Conservation (phyloP, 106 monocot genomes). For the Phalaenopsis aphrodite region DNA sequence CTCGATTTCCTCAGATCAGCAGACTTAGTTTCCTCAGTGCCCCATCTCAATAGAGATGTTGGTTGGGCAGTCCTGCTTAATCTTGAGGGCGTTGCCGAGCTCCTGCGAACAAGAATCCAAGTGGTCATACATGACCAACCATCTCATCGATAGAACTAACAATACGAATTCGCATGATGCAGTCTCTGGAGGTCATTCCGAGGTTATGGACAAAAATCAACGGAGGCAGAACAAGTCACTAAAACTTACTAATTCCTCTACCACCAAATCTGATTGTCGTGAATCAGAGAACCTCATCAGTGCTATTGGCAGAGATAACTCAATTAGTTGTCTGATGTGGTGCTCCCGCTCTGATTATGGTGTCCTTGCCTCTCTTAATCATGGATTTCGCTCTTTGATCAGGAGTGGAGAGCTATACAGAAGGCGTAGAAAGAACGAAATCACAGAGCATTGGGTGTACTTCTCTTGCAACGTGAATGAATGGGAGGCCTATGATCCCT, state of each 20-base stretch:
- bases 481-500: slow-evolving; percentile 67
- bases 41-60: slow-evolving; percentile 30
- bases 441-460: slow-evolving; percentile 64
- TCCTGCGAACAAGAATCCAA: slow-evolving; percentile 64
- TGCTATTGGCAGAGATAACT: slow-evolving; percentile 43
- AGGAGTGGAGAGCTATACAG: slow-evolving; percentile 58
- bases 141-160: slow-evolving; percentile 40
- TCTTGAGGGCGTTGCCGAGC: slow-evolving; percentile 46
- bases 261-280: slow-evolving; percentile 5
- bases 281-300: slow-evolving; percentile 28
- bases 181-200: slow-evolving; percentile 3
- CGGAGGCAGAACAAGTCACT: neutral
- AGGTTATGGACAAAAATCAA: neutral
- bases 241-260: neutral
- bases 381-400: slow-evolving; percentile 42
- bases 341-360: slow-evolving; percentile 55
- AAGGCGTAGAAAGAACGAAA: slow-evolving; percentile 26
- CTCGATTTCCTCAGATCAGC: neutral
- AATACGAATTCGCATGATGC: slow-evolving; percentile 23
- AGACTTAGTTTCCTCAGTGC: neutral
- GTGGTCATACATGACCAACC: slow-evolving; percentile 49
- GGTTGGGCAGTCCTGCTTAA: slow-evolving; percentile 66
- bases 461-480: slow-evolving; percentile 67
- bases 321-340: slow-evolving; percentile 49
- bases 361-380: slow-evolving; percentile 39